Conservation (phyloP, 371 early-diverging fungal genomes). For the Actinomortierella ambigua region DNA sequence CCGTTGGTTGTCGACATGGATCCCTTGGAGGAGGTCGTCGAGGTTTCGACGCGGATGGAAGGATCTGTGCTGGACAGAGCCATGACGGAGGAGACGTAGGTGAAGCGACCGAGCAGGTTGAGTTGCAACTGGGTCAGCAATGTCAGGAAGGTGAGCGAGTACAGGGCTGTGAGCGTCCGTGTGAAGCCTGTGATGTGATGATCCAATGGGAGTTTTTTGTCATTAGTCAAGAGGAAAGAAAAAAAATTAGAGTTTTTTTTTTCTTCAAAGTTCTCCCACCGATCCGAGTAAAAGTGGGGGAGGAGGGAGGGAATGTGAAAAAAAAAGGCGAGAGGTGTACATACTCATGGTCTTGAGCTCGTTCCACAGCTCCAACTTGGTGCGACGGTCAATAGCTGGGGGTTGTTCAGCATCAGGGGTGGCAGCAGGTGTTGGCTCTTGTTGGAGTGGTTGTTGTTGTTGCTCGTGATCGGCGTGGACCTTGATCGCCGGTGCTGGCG, state of each 20-base stretch:
- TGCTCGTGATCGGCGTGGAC: constrained; percentile 7
- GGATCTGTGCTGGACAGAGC: constrained; percentile 58
- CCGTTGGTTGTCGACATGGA: constrained; percentile 38
- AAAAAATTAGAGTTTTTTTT: not conserved
- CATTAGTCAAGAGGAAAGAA: not conserved
- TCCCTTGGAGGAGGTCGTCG: constrained; percentile 43
- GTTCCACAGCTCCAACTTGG: constrained; percentile 85
- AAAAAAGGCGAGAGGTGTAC: constrained; percentile 11
- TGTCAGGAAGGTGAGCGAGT: constrained; percentile 80
- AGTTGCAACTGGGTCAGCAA: constrained; percentile 87
- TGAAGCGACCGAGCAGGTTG: constrained; percentile 89
- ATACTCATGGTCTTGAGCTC: constrained; percentile 84
- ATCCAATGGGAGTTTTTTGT: no score
- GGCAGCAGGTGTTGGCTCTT: constrained; percentile 11
- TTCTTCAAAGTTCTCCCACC: no score
- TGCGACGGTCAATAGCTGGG: constrained; percentile 50
- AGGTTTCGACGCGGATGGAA: constrained; percentile 54
- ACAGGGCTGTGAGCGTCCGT: constrained; percentile 80
- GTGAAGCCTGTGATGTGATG: constrained; percentile 67
- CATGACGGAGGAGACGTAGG: constrained; percentile 88
- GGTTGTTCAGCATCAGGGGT: constrained; percentile 29
- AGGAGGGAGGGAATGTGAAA: not conserved
- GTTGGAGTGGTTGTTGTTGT: constrained; percentile 5
- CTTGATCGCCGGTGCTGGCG: constrained; percentile 11
- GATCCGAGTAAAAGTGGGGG: not conserved